Base-by-base conservation (phyloP, 1,139 yeast species). In the Scheffersomyces insectosa region DNA sequence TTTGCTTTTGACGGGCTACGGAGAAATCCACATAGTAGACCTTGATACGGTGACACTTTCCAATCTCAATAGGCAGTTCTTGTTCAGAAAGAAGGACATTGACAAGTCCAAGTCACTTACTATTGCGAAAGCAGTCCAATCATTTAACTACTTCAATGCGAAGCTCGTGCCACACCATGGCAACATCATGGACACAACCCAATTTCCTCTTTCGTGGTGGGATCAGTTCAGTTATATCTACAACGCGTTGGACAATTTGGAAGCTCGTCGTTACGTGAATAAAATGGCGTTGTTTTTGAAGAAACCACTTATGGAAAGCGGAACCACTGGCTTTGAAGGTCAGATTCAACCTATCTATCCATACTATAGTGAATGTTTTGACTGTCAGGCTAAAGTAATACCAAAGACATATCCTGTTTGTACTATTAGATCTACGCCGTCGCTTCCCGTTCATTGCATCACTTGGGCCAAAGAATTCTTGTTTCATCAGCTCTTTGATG, bases 391-490 rank as follows among this genome's bases (percentile, higher is more conserved):
- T 5, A 89, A 91, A 57, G 95, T 83, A 31, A 83, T 95, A 0
- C 97, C 97, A 3, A 90, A 88, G 58, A 79, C 95, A 0, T 93
- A 82, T 62, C 97, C 99, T 0, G 97, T 95, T 2, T 95, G 99
- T 62, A 95, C 99, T 0, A 95, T 95, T 44, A 75, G 99, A 51
- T 88, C 97, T 8, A 93, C 99, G 0, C 99, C 99, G 0, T 88
- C 97, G 0, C 91, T 86, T 60, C 98, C 98, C 0, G 85, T 93
- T 8, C 99, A 95, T 60, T 89, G 97, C 61, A 85, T 95, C 34
- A 96, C 95, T 0, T 95, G 99, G 99, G 96, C 98, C 11, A 95
- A 95, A 58, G 89, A 87, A 55, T 95, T 88, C 59, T 67, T 95
- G 42, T 90, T 91, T 59, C 75, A 80, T 33, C 96, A 90, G 59